Conservation (phyloP, 192 early-diverging fungal species). For the Gigaspora rosea region DNA sequence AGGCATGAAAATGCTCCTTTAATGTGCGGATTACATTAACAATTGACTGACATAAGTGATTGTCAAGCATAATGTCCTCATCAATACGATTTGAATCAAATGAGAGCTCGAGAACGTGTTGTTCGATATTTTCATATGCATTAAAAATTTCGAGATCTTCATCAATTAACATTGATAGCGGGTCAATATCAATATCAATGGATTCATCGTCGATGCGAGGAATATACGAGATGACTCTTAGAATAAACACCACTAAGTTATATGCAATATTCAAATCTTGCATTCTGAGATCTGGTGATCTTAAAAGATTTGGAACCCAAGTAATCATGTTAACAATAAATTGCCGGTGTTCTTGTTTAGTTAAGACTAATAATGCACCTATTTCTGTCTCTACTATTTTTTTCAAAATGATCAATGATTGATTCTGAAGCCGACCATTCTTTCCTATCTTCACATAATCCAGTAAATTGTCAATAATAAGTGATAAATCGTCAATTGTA, state of each 20-base stretch:
- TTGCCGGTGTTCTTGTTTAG: slow-evolving; percentile 2
- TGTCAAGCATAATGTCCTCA: slow-evolving; percentile 16
- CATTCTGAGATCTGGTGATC: slow-evolving; percentile 28
- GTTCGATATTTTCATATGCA: slow-evolving; percentile 26
- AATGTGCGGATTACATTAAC: slow-evolving; percentile 5
- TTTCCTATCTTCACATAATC: slow-evolving; percentile 22
- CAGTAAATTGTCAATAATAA: slow-evolving; percentile 17
- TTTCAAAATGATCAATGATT: slow-evolving; percentile 14
- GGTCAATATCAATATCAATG: background rate
- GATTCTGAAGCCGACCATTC: slow-evolving; percentile 14
- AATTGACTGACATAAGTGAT: slow-evolving; percentile 9
- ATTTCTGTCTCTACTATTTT: slow-evolving; percentile 30
- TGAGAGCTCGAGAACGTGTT: slow-evolving; percentile 30
- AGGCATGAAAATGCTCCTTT: slow-evolving; percentile 5
- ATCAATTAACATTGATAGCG: slow-evolving; percentile 21
- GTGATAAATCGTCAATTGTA: slow-evolving; percentile 8
- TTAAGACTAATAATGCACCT: slow-evolving; percentile 15
- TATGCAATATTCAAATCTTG: slow-evolving; percentile 24
- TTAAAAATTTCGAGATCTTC: slow-evolving; percentile 20
- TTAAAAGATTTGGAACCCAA: slow-evolving; percentile 18
- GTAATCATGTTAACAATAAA: slow-evolving; percentile 18
- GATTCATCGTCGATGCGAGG: background rate
- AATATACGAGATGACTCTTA: slow-evolving; percentile 3
- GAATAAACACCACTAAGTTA: slow-evolving; percentile 17
- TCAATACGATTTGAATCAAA: slow-evolving; percentile 13